phyloP scores from a whole-genome alignment of 169 alveolate species.

The Babesia microti region DNA sequence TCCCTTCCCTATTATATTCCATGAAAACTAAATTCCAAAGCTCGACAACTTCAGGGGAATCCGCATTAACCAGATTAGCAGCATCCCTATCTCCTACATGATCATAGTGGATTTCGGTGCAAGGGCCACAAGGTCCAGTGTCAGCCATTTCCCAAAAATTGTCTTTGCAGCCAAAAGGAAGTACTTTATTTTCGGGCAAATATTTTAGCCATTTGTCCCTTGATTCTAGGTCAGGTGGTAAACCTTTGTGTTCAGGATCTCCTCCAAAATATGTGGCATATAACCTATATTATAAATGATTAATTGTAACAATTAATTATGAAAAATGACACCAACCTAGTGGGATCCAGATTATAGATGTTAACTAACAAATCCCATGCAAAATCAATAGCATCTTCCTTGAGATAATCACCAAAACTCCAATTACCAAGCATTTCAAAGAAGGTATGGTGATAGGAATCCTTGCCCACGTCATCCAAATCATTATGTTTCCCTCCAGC shows the following conservation, averaged over 20 bases:
- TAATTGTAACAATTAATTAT: not conserved
- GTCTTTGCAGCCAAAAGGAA: slow-evolving; percentile 79
- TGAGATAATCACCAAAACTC: slow-evolving; percentile 90
- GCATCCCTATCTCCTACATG: slow-evolving; percentile 83
- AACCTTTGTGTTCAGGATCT: slow-evolving; percentile 72
- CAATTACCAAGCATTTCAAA: slow-evolving; percentile 94
- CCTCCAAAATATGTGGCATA: slow-evolving; percentile 90
- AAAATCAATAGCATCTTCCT: slow-evolving; percentile 80
- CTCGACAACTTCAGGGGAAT: slow-evolving; percentile 87
- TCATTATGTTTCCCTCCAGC: slow-evolving; percentile 83
- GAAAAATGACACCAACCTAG: slow-evolving; percentile 21
- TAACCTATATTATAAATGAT: slow-evolving; percentile 33
- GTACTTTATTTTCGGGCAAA: slow-evolving; percentile 59
- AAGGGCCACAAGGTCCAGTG: slow-evolving; percentile 94
- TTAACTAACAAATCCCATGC: slow-evolving; percentile 84
- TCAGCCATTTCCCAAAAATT: slow-evolving; percentile 96
- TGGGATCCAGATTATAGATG: slow-evolving; percentile 67
- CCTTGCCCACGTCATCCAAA: slow-evolving; percentile 88
- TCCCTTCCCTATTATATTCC: slow-evolving; percentile 82
- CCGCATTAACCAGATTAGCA: slow-evolving; percentile 74
- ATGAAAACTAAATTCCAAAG: slow-evolving; percentile 89
- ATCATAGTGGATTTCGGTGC: slow-evolving; percentile 89
- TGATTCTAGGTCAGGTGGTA: slow-evolving; percentile 78
- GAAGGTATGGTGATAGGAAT: slow-evolving; percentile 88
- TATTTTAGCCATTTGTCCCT: slow-evolving; percentile 74